Conservation (phyloP, 2,329 filamentous ascomycete genomes). For the Rhytidhysteron rufulum region DNA sequence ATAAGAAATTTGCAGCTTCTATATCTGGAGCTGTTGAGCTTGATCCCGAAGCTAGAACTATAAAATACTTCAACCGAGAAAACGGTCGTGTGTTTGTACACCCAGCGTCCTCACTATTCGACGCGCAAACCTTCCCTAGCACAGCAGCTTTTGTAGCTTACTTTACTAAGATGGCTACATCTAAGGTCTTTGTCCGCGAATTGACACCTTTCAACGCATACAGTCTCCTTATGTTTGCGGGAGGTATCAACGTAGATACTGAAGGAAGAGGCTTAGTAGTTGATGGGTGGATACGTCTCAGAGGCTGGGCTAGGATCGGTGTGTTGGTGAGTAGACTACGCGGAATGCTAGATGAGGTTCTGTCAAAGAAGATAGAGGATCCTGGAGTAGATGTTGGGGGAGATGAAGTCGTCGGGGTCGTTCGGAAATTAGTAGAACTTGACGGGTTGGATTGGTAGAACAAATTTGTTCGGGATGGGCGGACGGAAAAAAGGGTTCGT, state of each 20-base stretch:
- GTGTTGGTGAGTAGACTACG: constrained; percentile 80
- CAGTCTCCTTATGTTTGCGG: constrained; percentile 81
- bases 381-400: constrained; percentile 55
- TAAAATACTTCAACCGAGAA: constrained; percentile 74
- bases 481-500: no score
- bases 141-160: constrained; percentile 79
- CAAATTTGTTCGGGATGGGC: neutral
- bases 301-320: constrained; percentile 92
- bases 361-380: constrained; percentile 77
- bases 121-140: constrained; percentile 70
- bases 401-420: constrained; percentile 64
- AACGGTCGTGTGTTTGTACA: constrained; percentile 79
- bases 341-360: constrained; percentile 79
- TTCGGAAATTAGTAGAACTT: constrained; percentile 78
- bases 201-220: constrained; percentile 92
- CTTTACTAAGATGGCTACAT: constrained; percentile 87
- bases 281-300: constrained; percentile 81
- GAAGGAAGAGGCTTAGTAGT: constrained; percentile 81
- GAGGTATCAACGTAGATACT: constrained; percentile 80
- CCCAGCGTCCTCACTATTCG: constrained; percentile 82
- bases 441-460: constrained; percentile 71
- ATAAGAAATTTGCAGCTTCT: constrained; percentile 89
- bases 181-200: constrained; percentile 87
- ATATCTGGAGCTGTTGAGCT: constrained; percentile 87
- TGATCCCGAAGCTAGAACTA: constrained; percentile 85